These are phyloP conservation scores for Xylaria sp. DNA, from an alignment of 2,329 filamentous ascomycete genomes.

Conservation along the genomic window DNA sequence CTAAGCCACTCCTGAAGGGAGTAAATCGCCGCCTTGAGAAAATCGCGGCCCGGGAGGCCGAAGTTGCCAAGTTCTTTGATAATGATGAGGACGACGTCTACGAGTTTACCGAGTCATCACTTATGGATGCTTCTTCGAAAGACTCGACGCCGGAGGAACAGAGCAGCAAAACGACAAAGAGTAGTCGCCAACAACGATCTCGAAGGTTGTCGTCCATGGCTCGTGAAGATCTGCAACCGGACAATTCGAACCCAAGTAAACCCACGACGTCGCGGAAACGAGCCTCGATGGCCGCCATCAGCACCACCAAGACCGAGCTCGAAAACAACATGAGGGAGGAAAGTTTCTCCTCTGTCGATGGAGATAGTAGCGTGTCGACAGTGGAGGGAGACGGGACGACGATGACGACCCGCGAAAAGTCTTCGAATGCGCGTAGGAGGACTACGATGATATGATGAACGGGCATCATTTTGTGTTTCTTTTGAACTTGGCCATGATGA, in stretches of 20 bases:
- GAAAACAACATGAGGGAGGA: conserved; percentile 35
- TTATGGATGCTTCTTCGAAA: conserved; percentile 44
- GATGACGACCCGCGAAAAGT: conserved; percentile 42
- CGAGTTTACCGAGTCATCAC: conserved; percentile 63
- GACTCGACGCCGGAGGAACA: conserved; percentile 39
- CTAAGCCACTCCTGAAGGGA: conserved; percentile 35
- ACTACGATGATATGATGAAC: conserved; percentile 69
- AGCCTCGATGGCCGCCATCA: conserved; percentile 55
- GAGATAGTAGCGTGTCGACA: conserved; percentile 50
- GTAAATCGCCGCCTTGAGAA: conserved; percentile 44
- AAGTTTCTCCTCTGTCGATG: conserved; percentile 39
- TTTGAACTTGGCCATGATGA: conserved; percentile 16
- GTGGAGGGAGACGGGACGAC: conserved; percentile 40
- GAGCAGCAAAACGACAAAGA: conserved; percentile 44
- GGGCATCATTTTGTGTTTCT: conserved; percentile 7
- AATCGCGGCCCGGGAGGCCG: conserved; percentile 45
- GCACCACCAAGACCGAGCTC: conserved; percentile 46
- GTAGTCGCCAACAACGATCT: conserved; percentile 49
- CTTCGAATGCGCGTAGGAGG: conserved; percentile 57
- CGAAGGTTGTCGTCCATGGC: conserved; percentile 54
- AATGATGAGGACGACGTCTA: conserved; percentile 58
- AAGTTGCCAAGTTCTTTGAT: conserved; percentile 45
- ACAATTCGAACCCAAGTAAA: conserved; percentile 43
- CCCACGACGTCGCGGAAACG: conserved; percentile 51
- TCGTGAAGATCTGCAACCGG: conserved; percentile 48